phyloP scores from a whole-genome alignment of 148 eudicot species.

The Arbutus unedo region DNA sequence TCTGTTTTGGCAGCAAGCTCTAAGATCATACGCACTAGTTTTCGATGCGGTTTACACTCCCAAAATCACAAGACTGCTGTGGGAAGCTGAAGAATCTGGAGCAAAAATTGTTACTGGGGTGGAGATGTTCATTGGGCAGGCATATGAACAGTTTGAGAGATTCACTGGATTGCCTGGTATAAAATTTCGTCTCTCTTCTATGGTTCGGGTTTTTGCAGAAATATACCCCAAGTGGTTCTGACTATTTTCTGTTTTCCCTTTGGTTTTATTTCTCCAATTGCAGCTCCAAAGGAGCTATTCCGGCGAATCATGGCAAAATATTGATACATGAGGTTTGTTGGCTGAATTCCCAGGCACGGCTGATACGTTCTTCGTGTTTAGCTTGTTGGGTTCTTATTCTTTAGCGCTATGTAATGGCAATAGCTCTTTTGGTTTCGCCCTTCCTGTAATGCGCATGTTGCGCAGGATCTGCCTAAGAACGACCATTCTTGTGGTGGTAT shows the following conservation, averaged over 20 bases:
- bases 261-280: conserved; percentile 3
- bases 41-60: conserved; percentile 96
- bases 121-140: conserved; percentile 94
- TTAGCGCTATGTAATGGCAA: background rate
- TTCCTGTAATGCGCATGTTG: too few species aligned
- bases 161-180: conserved; percentile 88
- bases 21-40: conserved; percentile 62
- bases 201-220: background rate
- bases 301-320: conserved; percentile 37
- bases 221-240: background rate
- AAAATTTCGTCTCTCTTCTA: background rate
- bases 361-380: conserved; percentile 1
- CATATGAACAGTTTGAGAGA: conserved; percentile 87
- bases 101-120: conserved; percentile 62
- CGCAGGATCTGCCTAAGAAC: too few species aligned
- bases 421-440: too few species aligned
- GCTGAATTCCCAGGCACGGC: background rate
- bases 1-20: conserved; percentile 55
- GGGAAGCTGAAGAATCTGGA: conserved; percentile 74
- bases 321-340: conserved; percentile 13
- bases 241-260: conserved; percentile 5
- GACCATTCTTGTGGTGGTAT: too few species aligned
- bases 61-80: conserved; percentile 73
- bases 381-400: background rate
- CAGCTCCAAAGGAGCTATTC: conserved; percentile 75